Conservation (phyloP, 805 yeast genomes). For the Ascoidea rubescens region DNA sequence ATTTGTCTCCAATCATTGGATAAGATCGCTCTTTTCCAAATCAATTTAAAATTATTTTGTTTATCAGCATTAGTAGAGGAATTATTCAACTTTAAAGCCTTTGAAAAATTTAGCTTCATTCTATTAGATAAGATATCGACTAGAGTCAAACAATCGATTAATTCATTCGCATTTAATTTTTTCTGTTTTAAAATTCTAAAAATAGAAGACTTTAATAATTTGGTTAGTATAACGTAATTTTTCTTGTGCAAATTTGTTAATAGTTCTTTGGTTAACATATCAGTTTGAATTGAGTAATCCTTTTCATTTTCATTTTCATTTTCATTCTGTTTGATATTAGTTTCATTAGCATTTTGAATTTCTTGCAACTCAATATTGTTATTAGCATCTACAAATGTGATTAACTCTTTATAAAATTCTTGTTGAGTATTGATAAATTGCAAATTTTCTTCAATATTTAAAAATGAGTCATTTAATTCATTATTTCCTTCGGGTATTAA, state of each 20-base stretch:
- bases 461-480: conserved; percentile 17
- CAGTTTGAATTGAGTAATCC: conserved; percentile 10
- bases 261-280: conserved; percentile 14
- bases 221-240: conserved; percentile 6
- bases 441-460: conserved; percentile 35
- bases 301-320: too few species aligned
- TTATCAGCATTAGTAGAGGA: conserved; percentile 16
- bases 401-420: conserved; percentile 18
- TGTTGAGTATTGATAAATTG: conserved; percentile 37
- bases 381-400: conserved; percentile 14
- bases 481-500: conserved; percentile 7
- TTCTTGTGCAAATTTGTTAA: conserved; percentile 15
- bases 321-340: too few species aligned
- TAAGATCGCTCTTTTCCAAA: conserved; percentile 49
- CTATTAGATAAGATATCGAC: conserved; percentile 21
- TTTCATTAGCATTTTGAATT: too few species aligned
- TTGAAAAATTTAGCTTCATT: conserved; percentile 19
- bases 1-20: conserved; percentile 38
- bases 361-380: conserved; percentile 5
- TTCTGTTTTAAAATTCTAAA: conserved; percentile 22
- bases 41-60: conserved; percentile 20
- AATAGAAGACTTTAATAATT: conserved; percentile 12
- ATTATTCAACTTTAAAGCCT: conserved; percentile 36
- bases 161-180: conserved; percentile 27
- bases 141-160: conserved; percentile 39